Base-by-base conservation (phyloP, 192 early-diverging fungal genomes). In the Jimgerdemannia lactiflua region DNA sequence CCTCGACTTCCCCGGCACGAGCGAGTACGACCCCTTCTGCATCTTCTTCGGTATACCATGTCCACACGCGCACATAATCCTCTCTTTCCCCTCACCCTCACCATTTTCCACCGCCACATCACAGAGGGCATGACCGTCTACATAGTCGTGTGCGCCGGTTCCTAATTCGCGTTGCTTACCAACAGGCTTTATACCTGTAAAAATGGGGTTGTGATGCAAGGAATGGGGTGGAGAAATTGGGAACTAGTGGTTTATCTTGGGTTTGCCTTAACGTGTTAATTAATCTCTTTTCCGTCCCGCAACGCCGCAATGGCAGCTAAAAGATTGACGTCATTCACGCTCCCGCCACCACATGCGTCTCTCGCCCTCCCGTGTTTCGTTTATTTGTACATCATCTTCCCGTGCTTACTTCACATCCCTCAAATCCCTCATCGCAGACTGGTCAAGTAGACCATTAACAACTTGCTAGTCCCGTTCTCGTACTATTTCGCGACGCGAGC, bases 51-150 rank as follows among this genome's bases (percentile, higher is more conserved):
- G 93, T 86, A 87, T 66, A 42, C 19, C 59, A 29, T 29, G 0
- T 29, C 29, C 29, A 29, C 29, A 29, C 29, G 29, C 1, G 29
- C 29, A 29, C 29, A 29, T 29, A 29, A 0, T 29, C 29, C 29
- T 29, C 29, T 29, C 29, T 29, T 64, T 70, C 64, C 63, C 17
- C 42, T 20, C 66, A 67, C 42, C 40, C 41, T 14, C 54, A 17
- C 39, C 1, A 19, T 39, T 68, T 49, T 42, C 3, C 67, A 68
- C 40, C 65, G 17, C 43, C 42, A 66, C 63, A 20, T 69, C 18
- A 63, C 73, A 90, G 91, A 90, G 86, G 95, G 97, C 4, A 87
- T 95, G 18, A 95, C 94, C 79, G 86, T 97, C 73, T 94, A 94
- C 54, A 93, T 92, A 2, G 85, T 95, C 18, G 85, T 88, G 19